A percentile compares a stretch with the other conserved stretches of the same genome.
phyloP scores from a whole-genome alignment of 2,329 filamentous ascomycete genomes.

The Monosporascus cannonballus region DNA sequence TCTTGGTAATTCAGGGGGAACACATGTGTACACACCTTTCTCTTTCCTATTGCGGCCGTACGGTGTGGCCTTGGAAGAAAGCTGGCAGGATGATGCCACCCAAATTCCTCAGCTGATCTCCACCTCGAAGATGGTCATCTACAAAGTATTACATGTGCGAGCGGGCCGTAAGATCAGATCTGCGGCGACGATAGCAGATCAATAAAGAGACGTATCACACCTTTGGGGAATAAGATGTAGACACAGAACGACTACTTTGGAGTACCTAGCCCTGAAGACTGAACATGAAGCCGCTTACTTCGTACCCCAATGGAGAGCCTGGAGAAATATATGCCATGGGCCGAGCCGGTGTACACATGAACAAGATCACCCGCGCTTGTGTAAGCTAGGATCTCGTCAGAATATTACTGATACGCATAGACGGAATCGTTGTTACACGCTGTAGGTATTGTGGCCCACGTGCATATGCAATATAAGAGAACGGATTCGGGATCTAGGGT shows the following conservation, averaged over 20 bases:
- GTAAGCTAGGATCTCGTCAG: background rate
- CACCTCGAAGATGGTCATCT: background rate
- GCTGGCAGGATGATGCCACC: background rate
- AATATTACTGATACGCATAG: background rate
- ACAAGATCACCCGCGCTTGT: background rate
- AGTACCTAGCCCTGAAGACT: background rate
- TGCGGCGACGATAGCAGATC: background rate
- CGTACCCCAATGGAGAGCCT: background rate
- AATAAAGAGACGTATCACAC: background rate
- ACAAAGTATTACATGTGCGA: background rate
- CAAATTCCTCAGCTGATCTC: background rate
- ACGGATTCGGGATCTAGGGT: background rate
- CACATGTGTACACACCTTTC: background rate
- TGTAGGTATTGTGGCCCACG: background rate
- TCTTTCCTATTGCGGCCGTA: background rate
- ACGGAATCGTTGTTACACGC: background rate
- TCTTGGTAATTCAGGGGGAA: background rate
- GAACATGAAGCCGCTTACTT: background rate
- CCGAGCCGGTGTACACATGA: background rate
- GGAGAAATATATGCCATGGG: background rate
- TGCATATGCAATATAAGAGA: slow-evolving; percentile 1
- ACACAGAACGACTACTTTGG: background rate
- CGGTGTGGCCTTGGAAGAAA: background rate
- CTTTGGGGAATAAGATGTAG: background rate
- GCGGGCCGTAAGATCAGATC: background rate